phyloP scores from a whole-genome alignment of 2,329 filamentous ascomycete genomes.

The Cadophora sp. region DNA sequence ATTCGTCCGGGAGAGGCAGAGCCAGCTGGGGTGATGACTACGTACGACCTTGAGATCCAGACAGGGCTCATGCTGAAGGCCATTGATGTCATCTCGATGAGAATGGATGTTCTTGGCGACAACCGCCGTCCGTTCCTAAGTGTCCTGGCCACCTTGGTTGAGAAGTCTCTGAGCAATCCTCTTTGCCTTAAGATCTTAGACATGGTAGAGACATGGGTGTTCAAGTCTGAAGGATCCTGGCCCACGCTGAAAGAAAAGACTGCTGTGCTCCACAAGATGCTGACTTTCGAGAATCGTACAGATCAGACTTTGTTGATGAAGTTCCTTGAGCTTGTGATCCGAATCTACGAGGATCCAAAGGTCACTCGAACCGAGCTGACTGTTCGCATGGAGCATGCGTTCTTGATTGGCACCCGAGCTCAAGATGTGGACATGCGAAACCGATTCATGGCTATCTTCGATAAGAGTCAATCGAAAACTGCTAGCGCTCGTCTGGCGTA shows the following conservation, averaged over 20 bases:
- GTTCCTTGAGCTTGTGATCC: constrained; percentile 94
- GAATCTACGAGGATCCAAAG: constrained; percentile 97
- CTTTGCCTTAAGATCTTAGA: constrained; percentile 92
- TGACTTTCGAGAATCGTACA: constrained; percentile 85
- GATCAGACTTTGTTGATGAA: constrained; percentile 88
- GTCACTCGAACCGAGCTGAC: constrained; percentile 95
- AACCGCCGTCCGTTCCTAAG: constrained; percentile 92
- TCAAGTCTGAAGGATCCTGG: constrained; percentile 92
- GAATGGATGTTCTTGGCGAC: constrained; percentile 92
- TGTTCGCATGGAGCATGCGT: constrained; percentile 96
- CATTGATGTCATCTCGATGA: constrained; percentile 87
- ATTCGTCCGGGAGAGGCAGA: constrained; percentile 55
- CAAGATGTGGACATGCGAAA: constrained; percentile 97
- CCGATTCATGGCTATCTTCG: constrained; percentile 95
- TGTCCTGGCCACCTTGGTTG: constrained; percentile 91
- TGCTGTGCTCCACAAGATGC: constrained; percentile 98
- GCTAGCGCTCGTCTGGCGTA: constrained; percentile 89
- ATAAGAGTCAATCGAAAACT: constrained; percentile 91
- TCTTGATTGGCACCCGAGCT: constrained; percentile 91
- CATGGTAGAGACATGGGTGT: constrained; percentile 96
- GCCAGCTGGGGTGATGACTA: constrained; percentile 64
- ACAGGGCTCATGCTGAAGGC: constrained; percentile 93
- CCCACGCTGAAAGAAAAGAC: constrained; percentile 99
- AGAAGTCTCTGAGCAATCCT: constrained; percentile 86
- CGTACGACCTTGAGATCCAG: constrained; percentile 86